Conservation (phyloP, 768 basidiomycete genomes). For the Austroboletus festivus region DNA sequence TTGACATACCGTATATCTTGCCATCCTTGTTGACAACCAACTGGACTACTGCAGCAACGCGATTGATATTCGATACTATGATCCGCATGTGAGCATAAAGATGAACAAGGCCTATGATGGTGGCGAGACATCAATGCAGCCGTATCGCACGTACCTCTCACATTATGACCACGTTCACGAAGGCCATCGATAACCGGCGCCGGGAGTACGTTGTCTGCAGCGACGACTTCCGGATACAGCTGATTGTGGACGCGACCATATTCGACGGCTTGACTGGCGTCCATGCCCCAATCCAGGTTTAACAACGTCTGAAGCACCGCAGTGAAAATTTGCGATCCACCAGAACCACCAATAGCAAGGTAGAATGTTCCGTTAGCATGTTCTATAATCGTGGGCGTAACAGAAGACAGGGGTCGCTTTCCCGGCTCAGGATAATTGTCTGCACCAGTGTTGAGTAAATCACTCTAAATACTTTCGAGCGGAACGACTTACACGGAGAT, state of each 20-base stretch:
- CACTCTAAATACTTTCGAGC: not conserved
- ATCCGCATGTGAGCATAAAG: not conserved
- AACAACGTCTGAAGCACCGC: conserved; percentile 76
- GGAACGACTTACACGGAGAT: conserved; percentile 60
- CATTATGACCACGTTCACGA: conserved; percentile 61
- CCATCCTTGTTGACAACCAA: conserved; percentile 51
- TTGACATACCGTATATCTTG: conserved; percentile 57
- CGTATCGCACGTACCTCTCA: conserved; percentile 51
- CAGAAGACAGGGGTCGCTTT: conserved; percentile 91
- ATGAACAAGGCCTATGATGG: not conserved
- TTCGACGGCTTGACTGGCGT: conserved; percentile 81
- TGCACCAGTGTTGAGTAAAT: conserved; percentile 26
- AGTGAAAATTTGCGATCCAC: conserved; percentile 83
- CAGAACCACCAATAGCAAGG: conserved; percentile 77
- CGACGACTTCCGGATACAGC: conserved; percentile 63
- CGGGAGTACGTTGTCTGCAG: conserved; percentile 63
- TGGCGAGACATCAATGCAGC: not conserved
- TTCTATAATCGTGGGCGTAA: conserved; percentile 76
- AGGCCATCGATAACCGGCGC: conserved; percentile 54
- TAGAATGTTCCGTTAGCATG: conserved; percentile 69
- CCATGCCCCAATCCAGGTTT: conserved; percentile 74
- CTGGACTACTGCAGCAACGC: conserved; percentile 77
- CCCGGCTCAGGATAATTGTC: conserved; percentile 87
- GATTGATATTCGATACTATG: conserved; percentile 61
- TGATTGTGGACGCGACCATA: conserved; percentile 83